Base-by-base conservation (phyloP, 139 green algal species). In the Coelastrella sp. region DNA sequence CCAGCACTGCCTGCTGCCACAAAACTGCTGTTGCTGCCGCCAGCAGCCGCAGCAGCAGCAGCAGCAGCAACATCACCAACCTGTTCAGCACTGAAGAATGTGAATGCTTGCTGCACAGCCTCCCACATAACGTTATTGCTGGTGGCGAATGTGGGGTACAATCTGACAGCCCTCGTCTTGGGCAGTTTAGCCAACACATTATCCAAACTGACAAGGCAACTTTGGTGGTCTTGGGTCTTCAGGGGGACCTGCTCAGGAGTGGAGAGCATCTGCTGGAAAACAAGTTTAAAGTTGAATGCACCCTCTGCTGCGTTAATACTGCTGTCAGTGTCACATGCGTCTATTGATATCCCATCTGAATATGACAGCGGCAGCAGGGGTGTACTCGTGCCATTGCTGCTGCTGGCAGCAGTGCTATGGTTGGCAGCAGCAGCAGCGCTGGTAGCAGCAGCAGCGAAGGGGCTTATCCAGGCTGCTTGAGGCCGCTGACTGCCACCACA, bases 101-200 rank as follows among this genome's bases (percentile, higher is more conserved):
- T 73, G 65, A 94, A 94, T 7, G 92, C 89, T 25, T 91, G 76
- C 66, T 92, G 89, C 65, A 94, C 89, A 24, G 92, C 92, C 15
- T 87, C 75, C 92, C 92, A 94, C 70, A 90, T 66, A 56, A 85
- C 76, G 75, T 88, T 72, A 65, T 66, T 68, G 63, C 59, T 75
- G 58, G 74, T 66, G 15, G 76, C 58, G 25, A 84, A 85, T 6
- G 68, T 76, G 8, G 84, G 84, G 61, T 93, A 91, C 25, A 93
- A 82, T 49, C 75, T 22, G 56, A 92, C 88, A 10, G 84, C 78
- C 35, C 85, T 80, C 15, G 22, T 60, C 20, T 27, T 12, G 4
- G 86, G 85, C 14, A 73, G 19, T 59, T 68, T 68, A 8, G 81
- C 88, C 7, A 91, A 58, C 4, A 83, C 58, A 14, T 80, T 57